A percentile compares a stretch with the other conserved stretches of the same genome.
Conservation (phyloP, 2,329 filamentous ascomycete species). For the Dothistroma septosporum region DNA sequence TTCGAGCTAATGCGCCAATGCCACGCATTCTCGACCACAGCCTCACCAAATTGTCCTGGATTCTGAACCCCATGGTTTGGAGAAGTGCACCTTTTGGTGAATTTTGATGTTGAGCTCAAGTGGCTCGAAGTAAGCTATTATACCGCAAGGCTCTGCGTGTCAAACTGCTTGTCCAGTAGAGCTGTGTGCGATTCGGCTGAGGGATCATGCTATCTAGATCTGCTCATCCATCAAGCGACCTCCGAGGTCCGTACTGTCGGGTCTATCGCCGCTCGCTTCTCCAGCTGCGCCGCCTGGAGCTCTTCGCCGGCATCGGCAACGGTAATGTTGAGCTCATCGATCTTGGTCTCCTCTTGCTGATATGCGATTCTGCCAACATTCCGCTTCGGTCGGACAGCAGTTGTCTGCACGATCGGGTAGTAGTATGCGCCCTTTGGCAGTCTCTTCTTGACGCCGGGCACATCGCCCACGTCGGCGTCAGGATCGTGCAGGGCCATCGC, state of each 20-base stretch:
- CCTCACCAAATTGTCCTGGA: too few species aligned
- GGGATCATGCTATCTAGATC: neutral
- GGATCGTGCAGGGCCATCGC: slow-evolving; percentile 57
- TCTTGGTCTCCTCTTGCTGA: slow-evolving; percentile 16
- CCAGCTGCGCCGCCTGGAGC: slow-evolving; percentile 9
- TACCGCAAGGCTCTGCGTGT: too few species aligned
- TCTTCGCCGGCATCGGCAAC: slow-evolving; percentile 19
- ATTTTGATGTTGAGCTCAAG: too few species aligned
- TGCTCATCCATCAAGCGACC: slow-evolving; percentile 9
- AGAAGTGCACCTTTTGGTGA: too few species aligned
- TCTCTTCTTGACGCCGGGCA: slow-evolving; percentile 36
- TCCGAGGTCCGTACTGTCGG: slow-evolving; percentile 12
- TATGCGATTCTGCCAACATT: slow-evolving; percentile 46
- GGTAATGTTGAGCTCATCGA: slow-evolving; percentile 27
- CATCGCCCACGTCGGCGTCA: slow-evolving; percentile 30
- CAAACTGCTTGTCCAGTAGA: too few species aligned
- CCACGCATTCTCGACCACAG: too few species aligned
- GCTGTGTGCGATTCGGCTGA: too few species aligned
- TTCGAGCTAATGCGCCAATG: too few species aligned
- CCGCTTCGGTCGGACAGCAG: slow-evolving; percentile 48
- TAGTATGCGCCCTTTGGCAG: slow-evolving; percentile 56
- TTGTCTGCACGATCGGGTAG: slow-evolving; percentile 57
- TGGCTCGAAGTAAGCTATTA: too few species aligned
- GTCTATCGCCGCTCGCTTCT: slow-evolving; percentile 19
- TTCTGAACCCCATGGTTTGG: too few species aligned